These are phyloP conservation scores for Phytopythium helicoides DNA, from an alignment of 352 stramenopile genomes.

Conservation along the genomic window DNA sequence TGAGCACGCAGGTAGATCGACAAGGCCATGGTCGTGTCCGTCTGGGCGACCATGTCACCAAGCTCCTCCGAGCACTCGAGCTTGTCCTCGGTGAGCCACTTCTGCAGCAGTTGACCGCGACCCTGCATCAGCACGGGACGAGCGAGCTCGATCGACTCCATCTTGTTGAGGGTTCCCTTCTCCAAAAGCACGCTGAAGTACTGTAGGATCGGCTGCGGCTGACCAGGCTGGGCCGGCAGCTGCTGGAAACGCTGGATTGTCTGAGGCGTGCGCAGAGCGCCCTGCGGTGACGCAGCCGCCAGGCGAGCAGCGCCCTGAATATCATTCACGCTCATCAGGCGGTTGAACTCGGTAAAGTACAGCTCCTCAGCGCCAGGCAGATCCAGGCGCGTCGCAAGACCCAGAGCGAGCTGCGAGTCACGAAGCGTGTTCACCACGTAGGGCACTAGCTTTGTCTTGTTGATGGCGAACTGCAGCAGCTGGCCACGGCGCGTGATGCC, in stretches of 20 bases:
- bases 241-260: conserved; percentile 99
- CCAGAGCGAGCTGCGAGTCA: conserved; percentile 95
- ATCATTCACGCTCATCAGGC: conserved; percentile 85
- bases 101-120: conserved; percentile 97
- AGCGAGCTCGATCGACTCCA: conserved; percentile 98
- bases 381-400: conserved; percentile 95
- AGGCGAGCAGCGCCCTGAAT: conserved; percentile 88
- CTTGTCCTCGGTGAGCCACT: conserved; percentile 99
- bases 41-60: conserved; percentile 94
- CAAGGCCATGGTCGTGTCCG: conserved; percentile 98
- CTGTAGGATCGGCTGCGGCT: conserved; percentile 97
- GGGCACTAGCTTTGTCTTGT: conserved; percentile 97
- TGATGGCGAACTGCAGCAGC: conserved; percentile 97
- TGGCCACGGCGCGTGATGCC: conserved; percentile 97
- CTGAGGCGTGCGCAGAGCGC: conserved; percentile 94
- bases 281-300: conserved; percentile 86
- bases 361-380: conserved; percentile 98
- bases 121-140: conserved; percentile 97
- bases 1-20: conserved; percentile 97
- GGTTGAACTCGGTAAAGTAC: conserved; percentile 98
- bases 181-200: conserved; percentile 99
- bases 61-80: conserved; percentile 97
- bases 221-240: conserved; percentile 95
- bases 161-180: conserved; percentile 98
- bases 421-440: conserved; percentile 98